A percentile compares a stretch with the other conserved stretches of the same genome.
Evolutionary conservation across 108 stramenopile species (phyloP).

Genomic region (Halocafeteria seosinensis): DNA sequence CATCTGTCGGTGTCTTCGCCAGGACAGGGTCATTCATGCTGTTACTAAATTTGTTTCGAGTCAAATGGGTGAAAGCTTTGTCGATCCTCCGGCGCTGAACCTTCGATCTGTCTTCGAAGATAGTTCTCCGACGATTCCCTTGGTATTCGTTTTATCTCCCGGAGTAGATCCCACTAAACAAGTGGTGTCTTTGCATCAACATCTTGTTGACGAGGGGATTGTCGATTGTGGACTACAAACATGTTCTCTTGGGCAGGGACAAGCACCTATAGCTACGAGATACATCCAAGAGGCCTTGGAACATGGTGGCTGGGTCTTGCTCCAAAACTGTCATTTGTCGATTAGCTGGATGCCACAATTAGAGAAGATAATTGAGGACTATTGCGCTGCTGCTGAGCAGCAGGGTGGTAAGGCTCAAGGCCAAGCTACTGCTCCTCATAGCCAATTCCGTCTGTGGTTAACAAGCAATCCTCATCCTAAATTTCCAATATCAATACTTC

Average conservation of each 20-base stretch:
- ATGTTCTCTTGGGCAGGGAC: constrained; percentile 44
- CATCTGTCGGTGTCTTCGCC: constrained; percentile 31
- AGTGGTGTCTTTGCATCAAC: constrained; percentile 2
- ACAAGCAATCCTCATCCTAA: constrained; percentile 36
- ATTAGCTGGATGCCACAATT: constrained; percentile 44
- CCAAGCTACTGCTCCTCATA: constrained; percentile 9
- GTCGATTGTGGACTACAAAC: constrained; percentile 18
- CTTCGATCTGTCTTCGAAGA: constrained; percentile 23
- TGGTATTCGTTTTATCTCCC: constrained; percentile 46
- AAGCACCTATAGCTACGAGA: constrained; percentile 34
- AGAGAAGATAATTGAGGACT: constrained; percentile 36
- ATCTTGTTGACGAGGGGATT: constrained; percentile 1
- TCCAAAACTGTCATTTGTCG: constrained; percentile 50
- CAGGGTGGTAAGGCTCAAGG: background rate
- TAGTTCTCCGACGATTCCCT: constrained; percentile 20
- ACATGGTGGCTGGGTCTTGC: constrained; percentile 38
- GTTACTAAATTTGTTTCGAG: constrained; percentile 28
- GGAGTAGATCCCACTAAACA: constrained; percentile 49
- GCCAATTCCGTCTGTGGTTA: constrained; percentile 42
- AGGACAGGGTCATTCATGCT: constrained; percentile 34
- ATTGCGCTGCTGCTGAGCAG: constrained; percentile 8
- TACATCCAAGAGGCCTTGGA: constrained; percentile 24
- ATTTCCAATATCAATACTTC: constrained; percentile 45
- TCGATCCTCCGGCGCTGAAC: constrained; percentile 38
- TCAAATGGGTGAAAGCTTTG: constrained; percentile 38